Evolutionary conservation across 164 flowering plant genomes (phyloP).

Genomic region (Nelumbo lutea): DNA sequence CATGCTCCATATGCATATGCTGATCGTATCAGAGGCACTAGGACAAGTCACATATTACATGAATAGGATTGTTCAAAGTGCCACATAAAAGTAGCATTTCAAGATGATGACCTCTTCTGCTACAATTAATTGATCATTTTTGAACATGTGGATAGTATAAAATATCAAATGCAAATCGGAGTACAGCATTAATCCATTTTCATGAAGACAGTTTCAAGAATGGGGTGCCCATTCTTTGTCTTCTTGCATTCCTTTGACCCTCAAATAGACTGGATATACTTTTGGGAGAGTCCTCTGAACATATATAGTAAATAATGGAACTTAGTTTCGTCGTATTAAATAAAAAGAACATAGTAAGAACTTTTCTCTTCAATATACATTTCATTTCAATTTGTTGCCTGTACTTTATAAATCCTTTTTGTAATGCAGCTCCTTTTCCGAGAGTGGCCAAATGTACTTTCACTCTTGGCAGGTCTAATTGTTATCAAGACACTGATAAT

Average conservation of each 20-base stretch:
- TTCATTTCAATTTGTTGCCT: not conserved
- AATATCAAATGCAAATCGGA: not conserved
- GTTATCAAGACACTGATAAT: conserved; percentile 87
- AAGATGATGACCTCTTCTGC: no score
- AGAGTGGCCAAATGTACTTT: conserved; percentile 97
- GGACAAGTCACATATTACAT: no score
- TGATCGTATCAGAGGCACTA: no score
- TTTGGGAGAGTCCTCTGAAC: not conserved
- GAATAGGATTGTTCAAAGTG: no score
- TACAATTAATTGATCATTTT: not conserved
- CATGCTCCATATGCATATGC: no score
- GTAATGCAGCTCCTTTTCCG: conserved; percentile 73
- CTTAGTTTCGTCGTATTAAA: not conserved
- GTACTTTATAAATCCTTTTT: conserved; percentile 9
- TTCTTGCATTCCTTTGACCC: not conserved
- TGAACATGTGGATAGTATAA: not conserved
- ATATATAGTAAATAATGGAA: not conserved
- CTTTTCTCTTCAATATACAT: not conserved
- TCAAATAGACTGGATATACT: not conserved
- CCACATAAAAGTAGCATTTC: no score
- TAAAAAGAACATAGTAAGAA: not conserved
- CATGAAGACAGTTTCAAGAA: not conserved
- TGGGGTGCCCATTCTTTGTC: not conserved
- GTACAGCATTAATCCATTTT: not conserved
- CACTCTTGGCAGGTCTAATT: conserved; percentile 86